Percentiles rank a stretch among this genome's conserved stretches.
Evolutionary conservation across 73 alveolate genomes (phyloP).

Genomic region (Breviolum minutum): DNA sequence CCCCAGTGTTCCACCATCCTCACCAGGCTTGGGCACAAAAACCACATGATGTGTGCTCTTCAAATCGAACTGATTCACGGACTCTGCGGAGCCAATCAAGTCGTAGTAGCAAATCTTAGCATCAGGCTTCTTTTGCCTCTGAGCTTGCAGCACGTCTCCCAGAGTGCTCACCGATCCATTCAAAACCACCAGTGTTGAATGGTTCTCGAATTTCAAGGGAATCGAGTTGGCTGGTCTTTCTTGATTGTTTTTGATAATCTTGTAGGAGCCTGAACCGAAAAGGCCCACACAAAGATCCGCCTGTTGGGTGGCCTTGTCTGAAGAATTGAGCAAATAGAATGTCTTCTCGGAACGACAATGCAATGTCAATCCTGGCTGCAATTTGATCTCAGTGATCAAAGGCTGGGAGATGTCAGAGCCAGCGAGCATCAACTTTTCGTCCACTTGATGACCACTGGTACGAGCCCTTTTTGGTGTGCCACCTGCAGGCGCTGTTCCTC

Average conservation of each 20-base stretch:
- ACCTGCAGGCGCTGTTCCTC: background rate
- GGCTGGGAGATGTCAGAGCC: background rate
- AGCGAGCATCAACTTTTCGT: background rate
- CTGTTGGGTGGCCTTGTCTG: background rate
- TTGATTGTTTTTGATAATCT: background rate
- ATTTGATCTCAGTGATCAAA: background rate
- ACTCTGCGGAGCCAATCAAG: background rate
- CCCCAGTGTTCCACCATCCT: background rate
- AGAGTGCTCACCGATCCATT: background rate
- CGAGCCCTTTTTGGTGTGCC: background rate
- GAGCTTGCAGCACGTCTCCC: background rate
- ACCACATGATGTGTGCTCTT: background rate
- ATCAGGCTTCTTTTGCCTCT: slow-evolving; percentile 10
- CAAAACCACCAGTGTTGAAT: background rate
- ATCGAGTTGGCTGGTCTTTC: background rate
- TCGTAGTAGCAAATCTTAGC: background rate
- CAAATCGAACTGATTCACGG: background rate
- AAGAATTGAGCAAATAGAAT: background rate
- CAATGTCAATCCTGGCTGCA: background rate
- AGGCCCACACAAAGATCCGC: background rate
- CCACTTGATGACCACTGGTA: background rate
- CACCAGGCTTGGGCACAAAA: background rate
- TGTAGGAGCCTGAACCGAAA: background rate
- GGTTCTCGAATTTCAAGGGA: background rate
- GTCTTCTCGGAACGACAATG: background rate